A percentile compares a stretch with the other conserved stretches of the same genome.
Conservation (phyloP, 805 yeast species). For the Saturnispora dispora region DNA sequence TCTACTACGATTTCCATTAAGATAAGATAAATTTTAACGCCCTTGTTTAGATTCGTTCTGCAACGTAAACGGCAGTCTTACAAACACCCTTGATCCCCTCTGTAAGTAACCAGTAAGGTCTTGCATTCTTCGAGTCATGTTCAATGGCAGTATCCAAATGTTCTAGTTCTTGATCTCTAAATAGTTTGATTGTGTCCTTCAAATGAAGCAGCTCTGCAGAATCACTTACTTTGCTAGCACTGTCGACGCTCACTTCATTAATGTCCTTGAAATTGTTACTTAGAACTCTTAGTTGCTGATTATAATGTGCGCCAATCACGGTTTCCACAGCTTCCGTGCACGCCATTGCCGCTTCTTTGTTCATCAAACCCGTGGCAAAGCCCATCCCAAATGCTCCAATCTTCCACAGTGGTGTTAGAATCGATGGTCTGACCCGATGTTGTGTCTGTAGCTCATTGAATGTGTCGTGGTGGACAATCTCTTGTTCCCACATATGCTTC, state of each 20-base stretch:
- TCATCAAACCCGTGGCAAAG: slow-evolving; percentile 70
- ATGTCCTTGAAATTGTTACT: slow-evolving; percentile 53
- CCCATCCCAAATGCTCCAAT: slow-evolving; percentile 85
- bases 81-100: slow-evolving; percentile 81
- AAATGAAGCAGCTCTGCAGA: slow-evolving; percentile 51
- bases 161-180: slow-evolving; percentile 91
- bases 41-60: slow-evolving; percentile 58
- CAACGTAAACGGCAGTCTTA: slow-evolving; percentile 82
- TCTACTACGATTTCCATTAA: no score
- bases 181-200: slow-evolving; percentile 55
- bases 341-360: slow-evolving; percentile 98
- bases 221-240: neutral
- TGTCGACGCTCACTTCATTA: slow-evolving; percentile 21
- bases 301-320: slow-evolving; percentile 93
- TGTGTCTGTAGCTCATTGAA: slow-evolving; percentile 69
- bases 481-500: slow-evolving; percentile 98
- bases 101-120: slow-evolving; percentile 82
- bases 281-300: slow-evolving; percentile 74
- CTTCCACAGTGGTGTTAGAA: slow-evolving; percentile 90
- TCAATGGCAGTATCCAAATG: slow-evolving; percentile 91
- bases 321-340: slow-evolving; percentile 99
- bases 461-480: slow-evolving; percentile 79
- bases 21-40: no score
- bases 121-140: slow-evolving; percentile 86
- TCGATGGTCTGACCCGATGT: slow-evolving; percentile 82